Base-by-base conservation (phyloP, 257 asterid genomes). In the Mentha longifolia region DNA sequence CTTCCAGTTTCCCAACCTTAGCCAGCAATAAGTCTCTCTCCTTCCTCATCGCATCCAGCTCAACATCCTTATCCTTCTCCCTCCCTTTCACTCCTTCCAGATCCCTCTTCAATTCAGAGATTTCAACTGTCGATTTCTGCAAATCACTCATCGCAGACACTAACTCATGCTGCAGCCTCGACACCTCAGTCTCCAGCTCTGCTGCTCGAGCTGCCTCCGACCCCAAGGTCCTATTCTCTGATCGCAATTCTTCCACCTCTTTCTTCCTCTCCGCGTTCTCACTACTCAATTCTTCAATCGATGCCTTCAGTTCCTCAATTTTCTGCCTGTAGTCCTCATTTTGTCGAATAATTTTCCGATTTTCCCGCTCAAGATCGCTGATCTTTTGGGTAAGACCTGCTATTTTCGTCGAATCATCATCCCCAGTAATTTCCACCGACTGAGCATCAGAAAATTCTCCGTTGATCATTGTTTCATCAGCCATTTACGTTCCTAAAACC, bases 111-210 rank as follows among this genome's bases (percentile, higher is more conserved):
- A 85, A 45, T 13, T 49, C 70, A 1, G 78, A 76, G 9, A 80
- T 46, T 68, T 87, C 92, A 19, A 17, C 45, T 59, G 57, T 75
- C 0, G 90, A 64, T 19, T 85, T 91, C 73, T 79, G 72, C 75
- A 84, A 45, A 67, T 78, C 90, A 69, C 77, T 81, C 87, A 72
- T 75, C 73, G n/a, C n/a, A n/a, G n/a, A n/a, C n/a, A n/a, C n/a
- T n/a, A n/a, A n/a, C n/a, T 88, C 96, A 54, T 82, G 95, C 56
- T 89, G 89, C 79, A 87, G 79, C 65, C 84, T 74, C 1, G 89
- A 77, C 50, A 84, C 91, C 71, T 87, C 91, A 0, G 71, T 61
- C 72, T 91, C 97, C 28, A 91, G 77, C 79, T 80, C 87, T 7
- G 88, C 71, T 14, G 96, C 92, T 74, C 96, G 81, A 16, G 84